phyloP scores from a whole-genome alignment of 1,139 yeast species.

The Magnusiomyces suaveolens region DNA sequence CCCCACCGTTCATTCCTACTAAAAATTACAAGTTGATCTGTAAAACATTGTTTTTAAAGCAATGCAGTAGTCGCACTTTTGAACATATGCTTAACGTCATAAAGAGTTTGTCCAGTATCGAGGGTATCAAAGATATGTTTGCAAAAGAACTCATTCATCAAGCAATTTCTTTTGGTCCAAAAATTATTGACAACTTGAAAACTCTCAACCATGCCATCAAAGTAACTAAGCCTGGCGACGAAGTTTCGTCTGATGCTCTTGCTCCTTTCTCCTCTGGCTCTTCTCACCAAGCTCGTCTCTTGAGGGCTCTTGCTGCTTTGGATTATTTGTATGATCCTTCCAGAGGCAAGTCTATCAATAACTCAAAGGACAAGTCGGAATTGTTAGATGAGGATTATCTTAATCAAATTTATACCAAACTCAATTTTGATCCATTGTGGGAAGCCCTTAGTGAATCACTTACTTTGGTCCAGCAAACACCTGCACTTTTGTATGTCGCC shows the following conservation, averaged over 20 bases:
- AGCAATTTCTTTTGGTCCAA: constrained; percentile 54
- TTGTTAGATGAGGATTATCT: constrained; percentile 33
- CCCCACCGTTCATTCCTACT: constrained; percentile 58
- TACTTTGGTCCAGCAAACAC: constrained; percentile 36
- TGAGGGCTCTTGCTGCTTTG: constrained; percentile 78
- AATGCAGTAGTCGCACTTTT: constrained; percentile 77
- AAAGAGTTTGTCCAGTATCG: constrained; percentile 61
- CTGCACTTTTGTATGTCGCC: constrained; percentile 55
- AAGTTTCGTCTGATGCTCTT: constrained; percentile 46
- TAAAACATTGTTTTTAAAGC: constrained; percentile 67
- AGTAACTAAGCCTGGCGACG: constrained; percentile 34
- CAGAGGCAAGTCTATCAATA: constrained; percentile 18
- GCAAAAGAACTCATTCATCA: constrained; percentile 58
- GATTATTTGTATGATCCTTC: constrained; percentile 62
- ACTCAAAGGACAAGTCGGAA: constrained; percentile 29
- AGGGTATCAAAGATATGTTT: constrained; percentile 55
- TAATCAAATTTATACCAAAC: constrained; percentile 44
- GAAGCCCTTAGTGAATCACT: constrained; percentile 74
- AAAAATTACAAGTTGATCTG: constrained; percentile 55
- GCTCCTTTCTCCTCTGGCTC: constrained; percentile 68
- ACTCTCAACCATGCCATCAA: constrained; percentile 42
- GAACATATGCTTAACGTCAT: constrained; percentile 76
- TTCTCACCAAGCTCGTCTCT: constrained; percentile 78
- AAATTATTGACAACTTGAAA: constrained; percentile 49
- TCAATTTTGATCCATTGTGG: constrained; percentile 78